Conservation (phyloP, 129 eudicot genomes). For the Silybum marianum region DNA sequence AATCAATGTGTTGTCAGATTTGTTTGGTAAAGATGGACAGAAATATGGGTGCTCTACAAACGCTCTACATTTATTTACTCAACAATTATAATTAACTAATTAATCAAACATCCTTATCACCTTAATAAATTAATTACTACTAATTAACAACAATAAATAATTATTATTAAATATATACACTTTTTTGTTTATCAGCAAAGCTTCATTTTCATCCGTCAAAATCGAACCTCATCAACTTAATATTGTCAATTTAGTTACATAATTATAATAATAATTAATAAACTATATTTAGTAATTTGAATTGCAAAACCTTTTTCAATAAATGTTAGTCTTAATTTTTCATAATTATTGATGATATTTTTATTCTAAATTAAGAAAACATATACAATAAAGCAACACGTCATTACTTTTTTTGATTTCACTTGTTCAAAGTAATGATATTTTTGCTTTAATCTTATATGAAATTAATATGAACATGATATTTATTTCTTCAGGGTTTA, state of each 20-base stretch:
- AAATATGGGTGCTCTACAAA: conserved; percentile 24
- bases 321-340: background rate
- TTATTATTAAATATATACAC: background rate
- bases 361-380: background rate
- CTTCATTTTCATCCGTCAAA: background rate
- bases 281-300: background rate
- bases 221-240: background rate
- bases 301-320: background rate
- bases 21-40: conserved; percentile 15
- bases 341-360: background rate
- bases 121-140: background rate
- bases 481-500: background rate
- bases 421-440: background rate
- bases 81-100: background rate
- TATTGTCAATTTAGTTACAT: background rate
- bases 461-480: background rate
- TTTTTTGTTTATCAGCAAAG: background rate
- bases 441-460: no score
- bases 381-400: background rate
- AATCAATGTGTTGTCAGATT: conserved; percentile 26
- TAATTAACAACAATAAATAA: background rate
- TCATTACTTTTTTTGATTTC: background rate
- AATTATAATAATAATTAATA: background rate
- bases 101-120: background rate
- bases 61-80: background rate